Evolutionary conservation across 108 stramenopile species (phyloP).

Genomic region (Nannochloropsis salina): DNA sequence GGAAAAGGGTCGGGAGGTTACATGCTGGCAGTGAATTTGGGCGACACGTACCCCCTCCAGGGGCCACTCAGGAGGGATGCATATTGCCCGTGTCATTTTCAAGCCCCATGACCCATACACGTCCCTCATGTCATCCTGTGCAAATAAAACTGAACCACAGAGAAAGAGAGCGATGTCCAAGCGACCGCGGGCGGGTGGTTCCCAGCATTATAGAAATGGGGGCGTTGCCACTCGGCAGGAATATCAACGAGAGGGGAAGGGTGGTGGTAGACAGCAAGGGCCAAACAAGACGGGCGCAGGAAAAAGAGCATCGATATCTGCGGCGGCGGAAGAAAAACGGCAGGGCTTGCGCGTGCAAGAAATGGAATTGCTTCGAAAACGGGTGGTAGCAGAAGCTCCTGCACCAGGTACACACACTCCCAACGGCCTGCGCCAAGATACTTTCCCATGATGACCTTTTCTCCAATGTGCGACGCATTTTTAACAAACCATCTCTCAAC

Average conservation of each 20-base stretch:
- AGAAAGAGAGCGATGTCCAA: background rate
- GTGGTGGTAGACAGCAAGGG: background rate
- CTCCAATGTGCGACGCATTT: background rate
- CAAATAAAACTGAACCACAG: no score
- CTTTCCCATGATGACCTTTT: background rate
- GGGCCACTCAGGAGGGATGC: no score
- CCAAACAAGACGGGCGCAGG: background rate
- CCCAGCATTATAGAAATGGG: background rate
- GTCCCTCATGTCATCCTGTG: no score
- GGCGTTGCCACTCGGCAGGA: background rate
- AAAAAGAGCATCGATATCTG: background rate
- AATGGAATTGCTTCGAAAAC: conserved; percentile 39
- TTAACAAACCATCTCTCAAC: no score
- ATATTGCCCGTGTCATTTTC: no score
- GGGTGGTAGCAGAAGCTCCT: conserved; percentile 47
- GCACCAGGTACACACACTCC: conserved; percentile 37
- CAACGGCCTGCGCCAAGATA: background rate
- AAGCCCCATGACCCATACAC: no score
- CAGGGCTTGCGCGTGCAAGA: conserved; percentile 26
- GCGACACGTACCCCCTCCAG: no score
- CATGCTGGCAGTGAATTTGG: no score
- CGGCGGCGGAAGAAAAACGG: conserved; percentile 18
- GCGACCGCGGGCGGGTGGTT: conserved; percentile 4
- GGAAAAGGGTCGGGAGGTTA: no score
- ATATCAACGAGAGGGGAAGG: background rate